Conservation (phyloP, 2,329 filamentous ascomycete genomes). For the Hypoxylon sp. region DNA sequence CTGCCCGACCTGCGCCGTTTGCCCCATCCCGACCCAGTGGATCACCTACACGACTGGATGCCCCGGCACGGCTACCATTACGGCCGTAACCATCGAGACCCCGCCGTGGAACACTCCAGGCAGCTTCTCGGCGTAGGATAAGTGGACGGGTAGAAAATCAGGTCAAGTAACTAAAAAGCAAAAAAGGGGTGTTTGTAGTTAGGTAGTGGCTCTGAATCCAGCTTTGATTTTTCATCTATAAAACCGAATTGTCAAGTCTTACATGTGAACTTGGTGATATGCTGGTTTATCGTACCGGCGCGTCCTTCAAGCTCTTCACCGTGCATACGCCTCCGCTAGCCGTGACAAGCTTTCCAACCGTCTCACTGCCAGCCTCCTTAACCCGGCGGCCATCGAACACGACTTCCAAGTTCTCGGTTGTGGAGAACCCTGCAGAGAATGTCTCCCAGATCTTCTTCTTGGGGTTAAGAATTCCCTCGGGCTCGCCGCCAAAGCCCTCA, state of each 20-base stretch:
- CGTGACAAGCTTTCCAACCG: constrained; percentile 77
- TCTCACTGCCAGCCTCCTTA: constrained; percentile 79
- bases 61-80: constrained; percentile 40
- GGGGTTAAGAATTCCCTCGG: constrained; percentile 93
- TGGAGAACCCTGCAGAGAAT: constrained; percentile 96
- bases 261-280: constrained; percentile 7
- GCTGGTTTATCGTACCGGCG: constrained; percentile 78
- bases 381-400: constrained; percentile 86
- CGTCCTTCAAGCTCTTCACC: constrained; percentile 83
- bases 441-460: constrained; percentile 99
- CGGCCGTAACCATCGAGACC: constrained; percentile 37
- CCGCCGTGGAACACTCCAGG: constrained; percentile 32
- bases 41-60: constrained; percentile 50
- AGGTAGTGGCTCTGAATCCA: constrained; percentile 35
- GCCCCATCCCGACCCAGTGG: constrained; percentile 47
- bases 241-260: constrained; percentile 1
- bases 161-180: constrained; percentile 2
- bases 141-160: background rate
- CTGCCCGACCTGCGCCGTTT: constrained; percentile 48
- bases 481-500: constrained; percentile 93
- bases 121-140: background rate
- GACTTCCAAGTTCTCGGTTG: constrained; percentile 82
- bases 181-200: constrained; percentile 13
- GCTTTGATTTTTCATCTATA: constrained; percentile 32
- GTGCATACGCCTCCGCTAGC: constrained; percentile 83